phyloP scores from a whole-genome alignment of 2,329 filamentous ascomycete species.

The Mariannaea elegans region DNA sequence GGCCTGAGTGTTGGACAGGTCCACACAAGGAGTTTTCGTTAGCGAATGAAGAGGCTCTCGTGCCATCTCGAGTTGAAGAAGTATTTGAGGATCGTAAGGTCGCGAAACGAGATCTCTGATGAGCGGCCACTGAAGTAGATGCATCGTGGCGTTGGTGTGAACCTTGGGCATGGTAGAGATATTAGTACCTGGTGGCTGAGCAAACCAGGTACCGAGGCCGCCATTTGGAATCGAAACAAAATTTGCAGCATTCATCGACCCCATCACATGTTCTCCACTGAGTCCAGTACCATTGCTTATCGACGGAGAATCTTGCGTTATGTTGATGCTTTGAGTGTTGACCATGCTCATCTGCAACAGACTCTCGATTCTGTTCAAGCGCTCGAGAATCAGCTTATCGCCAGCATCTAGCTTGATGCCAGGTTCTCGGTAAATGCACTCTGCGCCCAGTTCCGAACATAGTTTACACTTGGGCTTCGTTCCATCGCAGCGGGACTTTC shows the following conservation, averaged over 20 bases:
- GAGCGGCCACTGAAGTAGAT: constrained; percentile 82
- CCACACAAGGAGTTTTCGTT: constrained; percentile 71
- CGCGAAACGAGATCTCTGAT: constrained; percentile 80
- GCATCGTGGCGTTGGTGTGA: constrained; percentile 81
- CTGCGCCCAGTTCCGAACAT: constrained; percentile 81
- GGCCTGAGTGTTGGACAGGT: constrained; percentile 76
- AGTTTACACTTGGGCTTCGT: constrained; percentile 85
- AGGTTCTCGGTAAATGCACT: constrained; percentile 85
- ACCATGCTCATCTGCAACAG: constrained; percentile 77
- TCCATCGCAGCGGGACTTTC: constrained; percentile 83
- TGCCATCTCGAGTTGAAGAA: constrained; percentile 83
- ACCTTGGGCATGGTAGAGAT: constrained; percentile 88
- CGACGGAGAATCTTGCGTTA: constrained; percentile 70
- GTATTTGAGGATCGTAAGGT: constrained; percentile 82
- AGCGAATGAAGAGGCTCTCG: constrained; percentile 76
- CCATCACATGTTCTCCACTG: constrained; percentile 63
- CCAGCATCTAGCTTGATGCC: constrained; percentile 88
- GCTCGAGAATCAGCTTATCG: constrained; percentile 85
- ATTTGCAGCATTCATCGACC: constrained; percentile 51
- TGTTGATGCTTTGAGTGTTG: constrained; percentile 57
- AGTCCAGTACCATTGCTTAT: constrained; percentile 71
- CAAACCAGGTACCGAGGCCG: constrained; percentile 78
- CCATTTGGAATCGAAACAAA: constrained; percentile 68
- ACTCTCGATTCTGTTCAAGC: constrained; percentile 79
- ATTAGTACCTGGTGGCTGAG: constrained; percentile 62